Conservation (phyloP, 1,284 basidiomycete species). For the Melampsora americana region DNA sequence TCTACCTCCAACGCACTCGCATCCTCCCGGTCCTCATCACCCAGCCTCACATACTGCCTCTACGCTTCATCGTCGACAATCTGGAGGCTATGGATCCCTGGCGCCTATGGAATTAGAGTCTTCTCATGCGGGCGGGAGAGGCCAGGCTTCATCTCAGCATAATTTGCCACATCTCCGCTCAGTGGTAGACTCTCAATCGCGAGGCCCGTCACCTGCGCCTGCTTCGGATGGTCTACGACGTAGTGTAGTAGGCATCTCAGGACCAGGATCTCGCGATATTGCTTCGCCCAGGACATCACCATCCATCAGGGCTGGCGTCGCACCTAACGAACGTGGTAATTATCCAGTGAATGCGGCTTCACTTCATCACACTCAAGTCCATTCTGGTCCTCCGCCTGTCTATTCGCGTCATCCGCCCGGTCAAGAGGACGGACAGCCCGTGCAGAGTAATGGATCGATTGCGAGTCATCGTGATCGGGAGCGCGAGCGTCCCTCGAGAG, state of each 20-base stretch:
- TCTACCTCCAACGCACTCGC: conserved; percentile 5
- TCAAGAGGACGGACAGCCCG: conserved; percentile 12
- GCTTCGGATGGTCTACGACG: conserved; percentile 29
- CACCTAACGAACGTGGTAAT: conserved; percentile 14
- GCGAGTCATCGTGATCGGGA: conserved; percentile 16
- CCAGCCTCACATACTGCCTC: neutral
- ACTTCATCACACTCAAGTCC: neutral
- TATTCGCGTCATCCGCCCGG: conserved; percentile 21
- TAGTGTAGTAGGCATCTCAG: neutral
- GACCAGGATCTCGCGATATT: neutral
- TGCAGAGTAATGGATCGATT: neutral
- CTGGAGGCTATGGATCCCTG: conserved; percentile 62
- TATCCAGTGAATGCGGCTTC: neutral
- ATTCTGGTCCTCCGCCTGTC: conserved; percentile 2
- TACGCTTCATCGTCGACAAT: conserved; percentile 42
- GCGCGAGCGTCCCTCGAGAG: conserved; percentile 24
- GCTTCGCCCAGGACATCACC: conserved; percentile 36
- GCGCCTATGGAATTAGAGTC: conserved; percentile 80
- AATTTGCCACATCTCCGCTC: conserved; percentile 37
- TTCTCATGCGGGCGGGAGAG: conserved; percentile 50
- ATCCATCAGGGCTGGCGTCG: conserved; percentile 16
- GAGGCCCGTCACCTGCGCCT: conserved; percentile 25
- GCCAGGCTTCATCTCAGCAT: conserved; percentile 25
- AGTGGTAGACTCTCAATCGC: conserved; percentile 41
- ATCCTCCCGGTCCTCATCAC: conserved; percentile 6